Conservation (phyloP, 371 early-diverging fungal species). For the Mortierella sp. region DNA sequence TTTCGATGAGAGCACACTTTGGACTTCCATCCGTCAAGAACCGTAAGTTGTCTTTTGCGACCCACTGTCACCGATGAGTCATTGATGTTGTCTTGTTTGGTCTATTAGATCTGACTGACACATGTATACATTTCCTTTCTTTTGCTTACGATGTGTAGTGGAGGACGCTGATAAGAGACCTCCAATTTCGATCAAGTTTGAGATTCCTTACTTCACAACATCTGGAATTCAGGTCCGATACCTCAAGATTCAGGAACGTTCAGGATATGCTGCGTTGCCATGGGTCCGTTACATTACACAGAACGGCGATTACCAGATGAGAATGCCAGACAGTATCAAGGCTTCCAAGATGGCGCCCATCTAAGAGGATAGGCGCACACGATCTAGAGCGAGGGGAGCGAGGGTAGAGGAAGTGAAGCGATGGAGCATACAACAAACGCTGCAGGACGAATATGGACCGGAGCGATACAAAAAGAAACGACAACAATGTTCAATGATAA, state of each 20-base stretch:
- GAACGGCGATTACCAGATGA: conserved; percentile 90
- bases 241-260: conserved; percentile 98
- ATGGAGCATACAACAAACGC: too few relatives aligned
- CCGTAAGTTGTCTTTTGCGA: conserved; percentile 63
- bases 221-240: conserved; percentile 99
- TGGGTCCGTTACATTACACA: conserved; percentile 99
- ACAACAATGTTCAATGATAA: too few relatives aligned
- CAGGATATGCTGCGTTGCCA: conserved; percentile 98
- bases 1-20: conserved; percentile 95
- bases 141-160: conserved; percentile 55
- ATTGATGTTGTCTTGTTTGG: not conserved
- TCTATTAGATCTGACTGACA: not conserved
- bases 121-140: not conserved
- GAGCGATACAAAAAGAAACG: too few relatives aligned
- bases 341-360: conserved; percentile 64
- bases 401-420: not conserved
- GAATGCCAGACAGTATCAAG: conserved; percentile 80
- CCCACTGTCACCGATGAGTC: not conserved
- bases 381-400: not conserved
- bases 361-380: conserved; percentile 13
- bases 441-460: too few relatives aligned
- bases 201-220: conserved; percentile 98
- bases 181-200: conserved; percentile 97
- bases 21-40: conserved; percentile 95
- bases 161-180: conserved; percentile 95